Evolutionary conservation across 2,329 filamentous ascomycete genomes (phyloP).

Genomic region (Sporothrix brunneoviolacea): DNA sequence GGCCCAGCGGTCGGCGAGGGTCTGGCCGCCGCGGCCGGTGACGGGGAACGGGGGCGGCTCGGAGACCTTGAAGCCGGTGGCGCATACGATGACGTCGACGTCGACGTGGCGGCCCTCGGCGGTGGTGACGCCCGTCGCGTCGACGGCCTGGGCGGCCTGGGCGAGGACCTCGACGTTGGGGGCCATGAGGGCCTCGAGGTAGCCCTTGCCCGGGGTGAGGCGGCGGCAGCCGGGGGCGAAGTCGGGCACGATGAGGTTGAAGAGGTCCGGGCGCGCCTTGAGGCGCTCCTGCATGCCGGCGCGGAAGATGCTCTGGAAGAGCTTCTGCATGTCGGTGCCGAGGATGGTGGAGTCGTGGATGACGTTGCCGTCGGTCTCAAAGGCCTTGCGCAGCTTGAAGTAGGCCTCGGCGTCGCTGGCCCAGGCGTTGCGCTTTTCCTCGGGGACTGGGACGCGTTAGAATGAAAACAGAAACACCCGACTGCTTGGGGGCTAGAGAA

Average conservation of each 20-base stretch:
- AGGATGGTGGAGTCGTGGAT: slow-evolving; percentile 35
- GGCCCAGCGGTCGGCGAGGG: slow-evolving; percentile 34
- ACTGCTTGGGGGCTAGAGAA: too few relatives aligned
- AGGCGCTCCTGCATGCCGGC: slow-evolving; percentile 35
- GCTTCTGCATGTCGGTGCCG: slow-evolving; percentile 29
- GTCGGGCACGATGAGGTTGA: slow-evolving; percentile 35
- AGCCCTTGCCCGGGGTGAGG: slow-evolving; percentile 39
- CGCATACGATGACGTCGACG: slow-evolving; percentile 41
- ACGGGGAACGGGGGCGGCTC: slow-evolving; percentile 36
- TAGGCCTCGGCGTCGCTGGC: slow-evolving; percentile 31
- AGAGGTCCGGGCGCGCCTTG: slow-evolving; percentile 36
- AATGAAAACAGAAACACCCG: too few relatives aligned
- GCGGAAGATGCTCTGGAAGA: slow-evolving; percentile 27
- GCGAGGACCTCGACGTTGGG: slow-evolving; percentile 36
- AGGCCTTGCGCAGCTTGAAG: slow-evolving; percentile 35
- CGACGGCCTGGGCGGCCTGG: slow-evolving; percentile 28
- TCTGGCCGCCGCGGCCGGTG: slow-evolving; percentile 30
- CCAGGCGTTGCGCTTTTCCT: slow-evolving; percentile 33
- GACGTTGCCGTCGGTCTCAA: slow-evolving; percentile 37
- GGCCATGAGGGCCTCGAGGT: slow-evolving; percentile 37
- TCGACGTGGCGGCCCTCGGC: slow-evolving; percentile 19
- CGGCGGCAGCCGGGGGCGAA: slow-evolving; percentile 40
- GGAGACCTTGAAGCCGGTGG: slow-evolving; percentile 39
- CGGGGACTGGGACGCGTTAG: slow-evolving; percentile 30
- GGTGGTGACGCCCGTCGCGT: slow-evolving; percentile 29